Evolutionary conservation across 495 filamentous ascomycete species (phyloP).

Genomic region (Parmelia sp.): DNA sequence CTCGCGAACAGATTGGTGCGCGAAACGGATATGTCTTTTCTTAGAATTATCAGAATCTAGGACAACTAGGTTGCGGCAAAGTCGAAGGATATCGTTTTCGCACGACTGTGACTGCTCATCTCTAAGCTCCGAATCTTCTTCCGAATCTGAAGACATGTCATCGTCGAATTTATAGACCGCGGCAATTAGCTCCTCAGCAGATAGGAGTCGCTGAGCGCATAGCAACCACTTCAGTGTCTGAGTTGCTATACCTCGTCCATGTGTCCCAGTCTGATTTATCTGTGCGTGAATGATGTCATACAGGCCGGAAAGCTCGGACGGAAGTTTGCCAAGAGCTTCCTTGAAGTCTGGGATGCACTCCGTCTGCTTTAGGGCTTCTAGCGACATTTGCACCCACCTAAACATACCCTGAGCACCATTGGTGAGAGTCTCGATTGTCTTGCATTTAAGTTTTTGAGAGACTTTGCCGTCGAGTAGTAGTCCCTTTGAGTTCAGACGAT

Average conservation of each 20-base stretch:
- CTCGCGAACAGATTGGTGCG: conserved; percentile 29
- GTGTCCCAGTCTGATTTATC: background rate
- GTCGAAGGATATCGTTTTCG: conserved; percentile 2
- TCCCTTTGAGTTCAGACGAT: conserved; percentile 22
- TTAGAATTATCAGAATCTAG: conserved; percentile 19
- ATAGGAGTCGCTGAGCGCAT: conserved; percentile 1
- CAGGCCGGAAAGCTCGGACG: background rate
- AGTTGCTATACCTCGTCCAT: background rate
- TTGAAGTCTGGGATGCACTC: background rate
- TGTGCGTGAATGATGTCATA: conserved; percentile 11
- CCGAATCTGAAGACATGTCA: background rate
- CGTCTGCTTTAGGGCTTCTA: conserved; percentile 6
- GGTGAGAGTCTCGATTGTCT: conserved; percentile 13
- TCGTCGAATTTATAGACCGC: background rate
- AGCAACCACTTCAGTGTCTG: conserved; percentile 14
- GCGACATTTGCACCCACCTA: conserved; percentile 1
- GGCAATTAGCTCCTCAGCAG: conserved; percentile 4
- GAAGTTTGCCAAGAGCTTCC: background rate
- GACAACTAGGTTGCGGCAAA: conserved; percentile 24
- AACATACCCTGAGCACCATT: conserved; percentile 14
- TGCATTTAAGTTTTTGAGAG: conserved; percentile 17
- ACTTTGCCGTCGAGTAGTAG: conserved; percentile 12
- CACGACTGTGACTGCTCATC: background rate
- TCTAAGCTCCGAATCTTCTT: conserved; percentile 16
- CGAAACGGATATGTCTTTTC: conserved; percentile 27